Evolutionary conservation across 768 basidiomycete genomes (phyloP).

Genomic region (Gautieria morchelliformis): DNA sequence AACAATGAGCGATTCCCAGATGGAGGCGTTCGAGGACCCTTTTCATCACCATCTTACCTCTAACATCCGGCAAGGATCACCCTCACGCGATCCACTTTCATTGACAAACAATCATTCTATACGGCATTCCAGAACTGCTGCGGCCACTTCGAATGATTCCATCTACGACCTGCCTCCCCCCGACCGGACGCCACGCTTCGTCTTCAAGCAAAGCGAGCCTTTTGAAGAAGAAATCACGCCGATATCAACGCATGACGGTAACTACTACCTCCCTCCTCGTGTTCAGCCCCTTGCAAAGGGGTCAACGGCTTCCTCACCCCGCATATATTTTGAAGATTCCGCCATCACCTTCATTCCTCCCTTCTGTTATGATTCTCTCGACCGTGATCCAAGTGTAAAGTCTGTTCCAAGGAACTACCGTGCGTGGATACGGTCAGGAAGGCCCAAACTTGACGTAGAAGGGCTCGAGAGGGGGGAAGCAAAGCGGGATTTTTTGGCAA

Average conservation of each 20-base stretch:
- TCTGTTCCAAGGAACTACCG: slow-evolving; percentile 5
- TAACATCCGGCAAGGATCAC: not conserved
- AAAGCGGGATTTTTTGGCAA: slow-evolving; percentile 1
- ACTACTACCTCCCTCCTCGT: not conserved
- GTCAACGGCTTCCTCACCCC: not conserved
- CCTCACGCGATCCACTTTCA: not conserved
- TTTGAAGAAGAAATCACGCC: not conserved
- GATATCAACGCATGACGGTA: not conserved
- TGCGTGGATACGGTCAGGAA: slow-evolving; percentile 4
- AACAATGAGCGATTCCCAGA: not conserved
- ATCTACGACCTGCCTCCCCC: slow-evolving; percentile 2
- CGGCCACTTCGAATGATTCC: not conserved
- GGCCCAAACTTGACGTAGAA: slow-evolving; percentile 6
- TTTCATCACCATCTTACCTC: not conserved
- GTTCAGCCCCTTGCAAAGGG: not conserved
- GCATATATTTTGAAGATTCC: slow-evolving; percentile 7
- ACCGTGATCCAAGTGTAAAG: slow-evolving; percentile 1
- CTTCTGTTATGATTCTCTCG: not conserved
- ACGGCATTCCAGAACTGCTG: not conserved
- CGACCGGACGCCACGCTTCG: not conserved
- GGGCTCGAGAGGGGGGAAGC: not conserved
- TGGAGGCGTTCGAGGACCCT: not conserved
- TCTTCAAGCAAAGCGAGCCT: not conserved
- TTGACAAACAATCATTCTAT: not conserved
- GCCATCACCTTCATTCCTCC: not conserved